A percentile compares a stretch with the other conserved stretches of the same genome.
These are phyloP conservation scores for Trichoderma sp. DNA, from an alignment of 2,329 filamentous ascomycete species.

Conservation along the genomic window DNA sequence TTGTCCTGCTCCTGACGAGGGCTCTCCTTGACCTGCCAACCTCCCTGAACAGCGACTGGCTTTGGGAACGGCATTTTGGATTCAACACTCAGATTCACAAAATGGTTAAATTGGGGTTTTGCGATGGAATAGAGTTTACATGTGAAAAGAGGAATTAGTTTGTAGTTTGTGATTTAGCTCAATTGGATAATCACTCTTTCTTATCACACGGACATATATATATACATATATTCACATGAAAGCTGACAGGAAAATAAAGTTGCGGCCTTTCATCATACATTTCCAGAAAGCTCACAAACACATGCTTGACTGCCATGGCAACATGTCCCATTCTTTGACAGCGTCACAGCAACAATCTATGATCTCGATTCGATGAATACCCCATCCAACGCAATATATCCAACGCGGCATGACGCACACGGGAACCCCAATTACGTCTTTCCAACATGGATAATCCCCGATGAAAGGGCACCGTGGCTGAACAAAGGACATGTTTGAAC, in stretches of 20 bases:
- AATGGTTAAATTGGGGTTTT: neutral
- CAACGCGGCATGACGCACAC: conserved; percentile 10
- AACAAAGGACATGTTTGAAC: neutral
- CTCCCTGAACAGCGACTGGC: conserved; percentile 30
- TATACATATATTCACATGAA: neutral
- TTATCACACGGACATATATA: neutral
- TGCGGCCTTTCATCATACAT: conserved; percentile 12
- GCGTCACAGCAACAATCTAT: neutral
- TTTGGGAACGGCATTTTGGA: conserved; percentile 29
- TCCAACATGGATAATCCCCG: conserved; percentile 1
- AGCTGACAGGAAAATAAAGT: neutral
- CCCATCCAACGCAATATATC: neutral
- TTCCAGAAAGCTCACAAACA: neutral
- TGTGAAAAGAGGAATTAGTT: neutral
- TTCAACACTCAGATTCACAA: neutral
- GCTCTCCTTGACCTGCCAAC: conserved; percentile 32
- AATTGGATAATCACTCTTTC: neutral
- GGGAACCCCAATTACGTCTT: neutral
- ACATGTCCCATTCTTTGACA: neutral
- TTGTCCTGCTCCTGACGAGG: conserved; percentile 30
- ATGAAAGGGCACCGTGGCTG: neutral
- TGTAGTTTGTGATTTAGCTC: neutral
- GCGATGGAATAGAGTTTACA: neutral
- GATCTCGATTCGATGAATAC: neutral
- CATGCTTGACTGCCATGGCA: neutral